Base-by-base conservation (phyloP, 2,329 filamentous ascomycete genomes). In the Aspergillus ochraceoroseus region DNA sequence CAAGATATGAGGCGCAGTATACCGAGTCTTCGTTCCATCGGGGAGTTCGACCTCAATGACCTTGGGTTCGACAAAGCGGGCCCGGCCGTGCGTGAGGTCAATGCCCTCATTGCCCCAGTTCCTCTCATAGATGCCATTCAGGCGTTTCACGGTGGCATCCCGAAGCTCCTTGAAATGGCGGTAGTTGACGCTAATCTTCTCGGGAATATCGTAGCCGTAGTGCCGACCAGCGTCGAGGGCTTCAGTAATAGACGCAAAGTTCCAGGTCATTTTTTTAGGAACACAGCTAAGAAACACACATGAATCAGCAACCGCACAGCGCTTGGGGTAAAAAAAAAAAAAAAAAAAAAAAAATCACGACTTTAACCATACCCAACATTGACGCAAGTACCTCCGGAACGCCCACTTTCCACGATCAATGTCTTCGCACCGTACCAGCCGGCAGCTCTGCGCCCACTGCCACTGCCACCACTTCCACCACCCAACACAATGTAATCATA, bases 401-500 rank as follows among this genome's bases (percentile, higher is more conserved):
- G 59, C 15, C 69, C 67, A 47, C 70, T 70, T 51, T 75, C 71
- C 28, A 76, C 64, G 41, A 75, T 66, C 48, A 74, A 48, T 3
- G 70, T 72, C 60, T 73, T 74, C 43, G 67, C 67, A 12, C 67
- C 66, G 57, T 75, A 74, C 69, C 69, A 74, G 12, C 73, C 72
- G 12, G 70, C 64, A 9, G 71, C 72, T 54, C 72, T 62, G 43
- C 71, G 65, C 31, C 67, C 70, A 38, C 70, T 68, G 40, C 68
- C 72, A 48, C 68, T 70, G 25, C 73, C 74, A 46, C 72, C 73
- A 46, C 70, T 72, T 34, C 74, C 73, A 51, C 73, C 73, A 41
- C 74, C 73, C 50, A 76, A 67, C 42, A 76, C 72, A 41, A 77
- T 72, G 49, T 74, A 76, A 53, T 77, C 74, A 54, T 74, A 76